phyloP scores from a whole-genome alignment of 495 filamentous ascomycete genomes.

The Penicillium roqueforti region DNA sequence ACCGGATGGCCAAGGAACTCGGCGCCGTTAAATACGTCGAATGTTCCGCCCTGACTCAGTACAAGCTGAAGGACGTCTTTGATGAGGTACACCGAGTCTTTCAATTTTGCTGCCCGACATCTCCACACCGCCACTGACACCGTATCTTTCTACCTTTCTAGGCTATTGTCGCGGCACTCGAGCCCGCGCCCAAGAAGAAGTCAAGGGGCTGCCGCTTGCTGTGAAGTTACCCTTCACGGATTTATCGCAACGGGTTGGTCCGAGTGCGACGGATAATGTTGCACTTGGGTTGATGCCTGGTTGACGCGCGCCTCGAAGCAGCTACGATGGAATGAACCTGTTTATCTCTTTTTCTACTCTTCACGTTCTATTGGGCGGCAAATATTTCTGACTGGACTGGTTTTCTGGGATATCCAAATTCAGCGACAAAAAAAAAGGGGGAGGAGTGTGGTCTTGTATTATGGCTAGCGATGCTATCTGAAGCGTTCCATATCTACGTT shows the following conservation, averaged over 20 bases:
- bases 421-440: conserved; percentile 8
- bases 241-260: conserved; percentile 24
- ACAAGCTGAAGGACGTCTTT: conserved; percentile 98
- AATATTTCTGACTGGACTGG: conserved; percentile 13
- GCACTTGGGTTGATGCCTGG: conserved; percentile 8
- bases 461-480: conserved; percentile 22
- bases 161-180: conserved; percentile 87
- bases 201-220: conserved; percentile 41
- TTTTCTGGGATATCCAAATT: conserved; percentile 17
- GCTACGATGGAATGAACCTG: conserved; percentile 32
- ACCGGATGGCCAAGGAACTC: conserved; percentile 92
- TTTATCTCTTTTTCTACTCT: conserved; percentile 24
- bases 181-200: conserved; percentile 76
- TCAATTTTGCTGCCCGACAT: background rate
- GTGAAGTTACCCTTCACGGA: conserved; percentile 22
- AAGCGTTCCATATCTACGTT: conserved; percentile 20
- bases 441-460: conserved; percentile 3
- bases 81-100: conserved; percentile 70
- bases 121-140: conserved; percentile 11
- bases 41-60: conserved; percentile 96
- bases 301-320: conserved; percentile 15
- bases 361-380: conserved; percentile 17
- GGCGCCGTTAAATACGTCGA: conserved; percentile 98
- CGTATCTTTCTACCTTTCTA: conserved; percentile 31
- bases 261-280: conserved; percentile 1